Evolutionary conservation across 495 filamentous ascomycete genomes (phyloP).

Genomic region (Pseudevernia furfuracea): DNA sequence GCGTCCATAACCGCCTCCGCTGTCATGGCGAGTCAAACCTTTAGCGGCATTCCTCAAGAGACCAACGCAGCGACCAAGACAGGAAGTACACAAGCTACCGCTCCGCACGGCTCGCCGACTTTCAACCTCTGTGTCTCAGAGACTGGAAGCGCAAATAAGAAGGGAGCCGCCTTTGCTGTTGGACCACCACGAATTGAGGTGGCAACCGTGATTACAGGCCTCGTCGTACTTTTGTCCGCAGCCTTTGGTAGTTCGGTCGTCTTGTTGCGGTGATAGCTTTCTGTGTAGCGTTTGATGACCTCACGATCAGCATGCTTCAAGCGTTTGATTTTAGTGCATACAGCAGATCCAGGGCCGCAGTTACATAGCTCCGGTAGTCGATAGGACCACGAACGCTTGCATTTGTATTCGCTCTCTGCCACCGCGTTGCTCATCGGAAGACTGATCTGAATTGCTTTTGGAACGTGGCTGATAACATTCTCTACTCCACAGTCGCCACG

Average conservation of each 20-base stretch:
- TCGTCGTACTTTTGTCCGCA: slow-evolving; percentile 12
- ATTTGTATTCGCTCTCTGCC: background rate
- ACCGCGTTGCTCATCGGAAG: background rate
- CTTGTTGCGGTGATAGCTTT: background rate
- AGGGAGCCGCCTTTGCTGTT: slow-evolving; percentile 6
- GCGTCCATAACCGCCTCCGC: slow-evolving; percentile 55
- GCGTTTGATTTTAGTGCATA: background rate
- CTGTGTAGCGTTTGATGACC: background rate
- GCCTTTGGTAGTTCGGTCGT: slow-evolving; percentile 14
- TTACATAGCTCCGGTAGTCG: background rate
- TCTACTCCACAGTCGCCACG: background rate
- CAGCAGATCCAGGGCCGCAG: background rate
- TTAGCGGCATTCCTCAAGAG: slow-evolving; percentile 18
- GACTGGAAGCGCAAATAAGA: slow-evolving; percentile 6
- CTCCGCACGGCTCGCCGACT: slow-evolving; percentile 11
- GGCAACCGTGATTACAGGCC: slow-evolving; percentile 12
- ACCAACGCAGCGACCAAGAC: slow-evolving; percentile 25
- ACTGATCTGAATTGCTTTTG: background rate
- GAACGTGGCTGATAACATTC: background rate
- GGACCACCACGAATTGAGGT: slow-evolving; percentile 11
- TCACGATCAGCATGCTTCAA: background rate
- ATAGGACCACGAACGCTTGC: no score
- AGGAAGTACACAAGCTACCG: slow-evolving; percentile 13
- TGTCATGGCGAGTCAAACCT: slow-evolving; percentile 40
- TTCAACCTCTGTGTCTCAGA: slow-evolving; percentile 18